Conservation (phyloP, 2,329 filamentous ascomycete species). For the Hansfordia pulvinata region DNA sequence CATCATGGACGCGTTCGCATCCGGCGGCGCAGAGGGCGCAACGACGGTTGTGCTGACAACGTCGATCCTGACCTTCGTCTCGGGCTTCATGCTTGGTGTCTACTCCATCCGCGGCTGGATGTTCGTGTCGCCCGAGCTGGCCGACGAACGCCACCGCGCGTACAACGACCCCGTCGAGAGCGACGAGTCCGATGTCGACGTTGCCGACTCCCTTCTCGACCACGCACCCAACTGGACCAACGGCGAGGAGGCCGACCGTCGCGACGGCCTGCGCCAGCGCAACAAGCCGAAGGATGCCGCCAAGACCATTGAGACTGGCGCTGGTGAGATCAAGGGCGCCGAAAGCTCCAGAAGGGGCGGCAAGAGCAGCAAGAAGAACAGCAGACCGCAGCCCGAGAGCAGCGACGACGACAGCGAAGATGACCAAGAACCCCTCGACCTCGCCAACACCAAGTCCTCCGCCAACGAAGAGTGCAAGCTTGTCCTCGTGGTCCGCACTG, state of each 20-base stretch:
- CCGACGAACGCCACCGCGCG: constrained; percentile 40
- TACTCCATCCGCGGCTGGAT: constrained; percentile 52
- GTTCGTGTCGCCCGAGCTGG: constrained; percentile 40
- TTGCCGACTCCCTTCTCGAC: constrained; percentile 43
- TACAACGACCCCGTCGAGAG: constrained; percentile 50
- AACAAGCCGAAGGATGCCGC: constrained; percentile 2
- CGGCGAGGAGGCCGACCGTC: constrained; percentile 41
- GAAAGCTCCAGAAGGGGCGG: constrained; percentile 6
- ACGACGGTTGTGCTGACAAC: constrained; percentile 57
- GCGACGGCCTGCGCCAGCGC: constrained; percentile 35
- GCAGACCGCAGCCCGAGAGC: too few relatives aligned
- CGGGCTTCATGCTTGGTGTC: constrained; percentile 71
- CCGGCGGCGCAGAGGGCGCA: too few relatives aligned
- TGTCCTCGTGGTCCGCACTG: constrained; percentile 81
- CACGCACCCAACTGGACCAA: constrained; percentile 58
- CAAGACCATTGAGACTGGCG: too few relatives aligned
- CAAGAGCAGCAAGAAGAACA: constrained; percentile 14
- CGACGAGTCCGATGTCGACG: constrained; percentile 55
- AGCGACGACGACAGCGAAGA: too few relatives aligned
- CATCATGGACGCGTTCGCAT: too few relatives aligned
- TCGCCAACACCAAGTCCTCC: constrained; percentile 20
- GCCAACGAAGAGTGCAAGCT: constrained; percentile 79
- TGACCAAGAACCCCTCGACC: constrained; percentile 26
- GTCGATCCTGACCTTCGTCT: constrained; percentile 57
- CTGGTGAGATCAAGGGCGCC: constrained; percentile 5